These are phyloP conservation scores for Fraxinus excelsior DNA, from an alignment of 257 asterid species.

Conservation along the genomic window DNA sequence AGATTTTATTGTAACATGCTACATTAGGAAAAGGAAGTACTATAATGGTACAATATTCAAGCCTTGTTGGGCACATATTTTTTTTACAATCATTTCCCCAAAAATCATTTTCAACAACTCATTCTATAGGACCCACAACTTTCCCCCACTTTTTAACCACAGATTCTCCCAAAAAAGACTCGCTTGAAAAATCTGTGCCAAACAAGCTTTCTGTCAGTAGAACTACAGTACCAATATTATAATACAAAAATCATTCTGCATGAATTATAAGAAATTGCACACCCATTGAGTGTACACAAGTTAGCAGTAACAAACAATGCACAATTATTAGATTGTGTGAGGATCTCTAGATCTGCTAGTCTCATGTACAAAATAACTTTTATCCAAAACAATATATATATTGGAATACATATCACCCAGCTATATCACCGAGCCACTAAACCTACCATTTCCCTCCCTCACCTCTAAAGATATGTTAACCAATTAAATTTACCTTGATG, in stretches of 20 bases:
- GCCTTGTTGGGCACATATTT: background rate
- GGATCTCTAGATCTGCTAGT: conserved; percentile 7
- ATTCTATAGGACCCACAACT: too few species aligned
- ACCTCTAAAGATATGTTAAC: background rate
- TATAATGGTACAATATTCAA: background rate
- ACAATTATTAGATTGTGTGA: conserved; percentile 12
- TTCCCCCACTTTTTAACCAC: too few species aligned
- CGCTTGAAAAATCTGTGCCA: too few species aligned
- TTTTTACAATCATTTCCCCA: too few species aligned
- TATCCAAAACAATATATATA: background rate
- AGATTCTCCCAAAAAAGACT: too few species aligned
- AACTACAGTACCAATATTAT: background rate
- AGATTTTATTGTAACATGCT: background rate
- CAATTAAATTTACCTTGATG: background rate
- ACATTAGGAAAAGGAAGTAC: background rate
- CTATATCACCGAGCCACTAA: background rate
- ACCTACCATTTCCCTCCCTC: background rate
- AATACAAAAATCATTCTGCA: conserved; percentile 2
- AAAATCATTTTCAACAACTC: too few species aligned
- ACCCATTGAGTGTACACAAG: background rate
- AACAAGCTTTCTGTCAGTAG: background rate
- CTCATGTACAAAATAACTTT: background rate
- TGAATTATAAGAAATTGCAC: background rate
- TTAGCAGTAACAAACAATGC: background rate
- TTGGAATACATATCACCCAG: background rate